Base-by-base conservation (phyloP, 192 early-diverging fungal genomes). In the Backusella mclennaniae region DNA sequence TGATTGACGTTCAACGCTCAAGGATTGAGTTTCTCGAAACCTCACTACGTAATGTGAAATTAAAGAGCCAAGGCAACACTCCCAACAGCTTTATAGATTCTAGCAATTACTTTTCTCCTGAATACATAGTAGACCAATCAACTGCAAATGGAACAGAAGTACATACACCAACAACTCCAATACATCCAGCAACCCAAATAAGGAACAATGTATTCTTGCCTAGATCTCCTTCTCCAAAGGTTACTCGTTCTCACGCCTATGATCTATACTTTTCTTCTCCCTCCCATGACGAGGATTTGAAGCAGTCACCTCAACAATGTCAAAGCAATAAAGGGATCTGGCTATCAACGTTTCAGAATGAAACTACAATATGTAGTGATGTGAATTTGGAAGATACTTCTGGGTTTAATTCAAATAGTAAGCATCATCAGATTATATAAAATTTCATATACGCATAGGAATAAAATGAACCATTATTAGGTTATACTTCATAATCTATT, bases 1-100 rank as follows among this genome's bases (percentile, higher is more conserved):
- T 71, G 29, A 49, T 71, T 31, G 70, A 71, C 2, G 44, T 71
- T 17, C 70, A 71, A n/a, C 35, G 70, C 6, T 71, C 70, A 71
- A 44, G 70, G 42, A 71, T 71, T 29, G 70, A 71, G 49, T 71
- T 71, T 44, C 70, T 71, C 15, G 70, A 71, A 46, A 49, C 35
- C 12, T 41, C 39, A 17, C 70, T 71, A 49, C 70, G 42, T 3
- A 71, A 71, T 33, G 29, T 63, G 23, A 63, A 63, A 63, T 63
- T 63, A 29, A 63, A 63, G 11, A 63, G 56, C 3, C 56, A 71
- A 17, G 31, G 36, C 42, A 71, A 71, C 8, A 71, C 70, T 23
- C 35, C 23, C n/a, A 63, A 29, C 12, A 63, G 56, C 23, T 63
- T 29, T 26, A 63, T 63, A 63, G 56, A 63, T 4, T 31, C 67